Base-by-base conservation (phyloP, 495 filamentous ascomycete genomes). In the Penicillium waksmanii region DNA sequence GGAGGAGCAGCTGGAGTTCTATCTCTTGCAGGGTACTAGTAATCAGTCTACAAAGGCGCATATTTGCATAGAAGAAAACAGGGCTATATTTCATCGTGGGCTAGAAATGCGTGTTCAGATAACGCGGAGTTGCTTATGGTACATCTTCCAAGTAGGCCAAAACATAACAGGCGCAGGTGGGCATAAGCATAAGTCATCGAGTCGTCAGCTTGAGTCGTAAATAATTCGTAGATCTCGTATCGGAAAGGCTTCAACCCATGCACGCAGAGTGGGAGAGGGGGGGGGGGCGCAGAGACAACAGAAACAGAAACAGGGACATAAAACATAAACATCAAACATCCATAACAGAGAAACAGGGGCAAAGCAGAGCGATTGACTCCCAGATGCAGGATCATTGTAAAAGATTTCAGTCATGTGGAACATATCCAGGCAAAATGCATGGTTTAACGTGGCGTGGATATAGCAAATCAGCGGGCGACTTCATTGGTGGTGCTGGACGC, bases 401-500 rank as follows among this genome's bases (percentile, higher is more conserved):
- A 27, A 27, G 4, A 27, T 3, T 27, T 27, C 25, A 27, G 25
- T 27, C 25, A 27, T 27, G 25, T 27, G 3, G 25, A 27, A 27
- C 25, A 27, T 27, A 27, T 27, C 25, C 62, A 58, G 53, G 59
- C 54, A 60, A 52, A 43, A 54, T 49, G 11, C 6, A n/a, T 33
- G 21, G 18, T 48, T 58, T 55, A 23, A 58, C 48, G 48, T 52
- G 50, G 50, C 57, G 61, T 61, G 33, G 47, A 54, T 23, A 51
- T 23, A 51, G 43, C 40, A 11, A 38, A 53, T 64, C 59, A 60
- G 25, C 31, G 61, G 27, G 51, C 40, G 19, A 61, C 48, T 1
- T 51, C 59, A 49, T 64, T 57, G 18, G 64, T 53, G 33, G 66
- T 55, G 44, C 74, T 74, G 10, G 74, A 78, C 21, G 66, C 67